Conservation (phyloP, 2,329 filamentous ascomycete species). For the Epicoccum sorghinum region DNA sequence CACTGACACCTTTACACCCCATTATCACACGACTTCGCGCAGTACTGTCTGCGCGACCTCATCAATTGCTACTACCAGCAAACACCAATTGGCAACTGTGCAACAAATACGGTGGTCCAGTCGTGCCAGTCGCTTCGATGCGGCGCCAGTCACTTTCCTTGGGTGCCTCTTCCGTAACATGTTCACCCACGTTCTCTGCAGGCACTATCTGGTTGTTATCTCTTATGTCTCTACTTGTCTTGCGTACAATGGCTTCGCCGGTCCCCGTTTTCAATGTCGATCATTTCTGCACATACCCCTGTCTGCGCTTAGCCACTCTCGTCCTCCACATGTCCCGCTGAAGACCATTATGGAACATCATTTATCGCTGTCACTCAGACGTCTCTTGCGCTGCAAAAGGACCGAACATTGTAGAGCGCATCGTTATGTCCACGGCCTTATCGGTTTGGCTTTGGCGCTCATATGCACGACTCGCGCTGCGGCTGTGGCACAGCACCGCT, state of each 20-base stretch:
- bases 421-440: neutral
- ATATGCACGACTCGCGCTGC: conserved; percentile 1
- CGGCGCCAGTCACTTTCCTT: neutral
- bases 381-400: neutral
- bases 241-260: neutral
- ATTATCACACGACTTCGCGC: too few species aligned
- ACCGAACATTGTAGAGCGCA: neutral
- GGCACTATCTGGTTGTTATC: neutral
- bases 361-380: neutral
- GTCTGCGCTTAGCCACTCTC: neutral
- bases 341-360: neutral
- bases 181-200: neutral
- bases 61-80: too few species aligned
- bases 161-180: neutral
- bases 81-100: too few species aligned
- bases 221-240: neutral
- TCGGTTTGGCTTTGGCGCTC: neutral
- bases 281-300: neutral
- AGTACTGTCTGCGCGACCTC: too few species aligned
- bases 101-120: neutral
- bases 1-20: neutral
- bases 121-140: too few species aligned
- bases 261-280: neutral
- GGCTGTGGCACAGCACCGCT: conserved; percentile 9
- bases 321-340: neutral